Evolutionary conservation across 106 monocot species (phyloP), one percentile per base, ranked within the genome.

Genomic region (Dendrobium nobile): DNA sequence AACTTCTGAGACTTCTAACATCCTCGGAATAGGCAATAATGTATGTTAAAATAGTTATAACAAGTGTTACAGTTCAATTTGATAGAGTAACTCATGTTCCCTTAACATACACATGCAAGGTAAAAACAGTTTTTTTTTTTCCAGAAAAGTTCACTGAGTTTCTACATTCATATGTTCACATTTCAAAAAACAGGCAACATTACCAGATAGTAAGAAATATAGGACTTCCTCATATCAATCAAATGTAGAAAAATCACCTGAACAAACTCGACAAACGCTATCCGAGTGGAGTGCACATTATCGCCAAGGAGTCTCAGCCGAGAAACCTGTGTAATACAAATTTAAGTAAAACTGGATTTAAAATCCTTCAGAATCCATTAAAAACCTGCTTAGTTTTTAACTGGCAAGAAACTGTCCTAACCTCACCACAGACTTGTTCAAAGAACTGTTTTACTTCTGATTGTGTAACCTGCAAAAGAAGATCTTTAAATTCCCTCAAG

Each of bases 221-320:
- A 26, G 19, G 7, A 17, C 20, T 58, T 19, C 17, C 17, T 58
- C 58, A 58, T 58, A 58, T 20, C 64, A 64, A 26, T 26, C 26
- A 7, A 10, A 26, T 37, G 15, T 42, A 51, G 9, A 75, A 33
- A 24, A 59, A 41, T 82, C 75, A 92, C 91, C 85, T 79, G 42
- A 67, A 61, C 58, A 80, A 93, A 93, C 84, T 93, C 93, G 40
- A 93, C 87, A 88, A 93, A 93, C 41, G 93, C 93, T 77, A 93
- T 93, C 51, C 85, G 83, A 41, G 93, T 93, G 18, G 90, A 87
- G 59, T 93, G 93, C 22, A 80, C 42, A 67, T 88, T 54, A 73
- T 93, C 90, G 4, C 90, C 93, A 47, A 93, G 82, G 72, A 93
- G 84, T 80, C 87, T 77, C 82, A 89, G 65, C 33, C 84, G 84